Base-by-base conservation (phyloP, 805 yeast genomes). In the Spathaspora boniae region DNA sequence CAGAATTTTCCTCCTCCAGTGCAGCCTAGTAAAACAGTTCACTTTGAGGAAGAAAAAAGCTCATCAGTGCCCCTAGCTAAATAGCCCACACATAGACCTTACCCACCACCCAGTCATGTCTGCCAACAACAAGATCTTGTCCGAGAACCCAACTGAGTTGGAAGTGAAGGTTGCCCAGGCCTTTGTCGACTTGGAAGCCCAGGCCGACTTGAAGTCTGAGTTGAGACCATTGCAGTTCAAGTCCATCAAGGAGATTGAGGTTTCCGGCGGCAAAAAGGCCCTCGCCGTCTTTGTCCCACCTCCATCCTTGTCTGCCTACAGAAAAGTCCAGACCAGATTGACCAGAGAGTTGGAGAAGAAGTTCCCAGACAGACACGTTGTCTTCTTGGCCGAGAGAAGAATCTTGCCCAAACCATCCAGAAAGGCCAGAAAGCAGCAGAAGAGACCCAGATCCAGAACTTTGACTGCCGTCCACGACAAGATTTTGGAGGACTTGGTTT, bases 381-480 rank as follows among this genome's bases (percentile, higher is more conserved):
- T 93, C 61, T 87, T 91, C 87, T 82, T 91, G 68, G 98, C 97
- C 68, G 98, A 91, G 81, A 87, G 98, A 80, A 87, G 96, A 78
- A 93, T 91, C 77, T 80, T 93, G 68, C 96, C 98, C 77, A 91
- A 87, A 82, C 97, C 98, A 71, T 86, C 94, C 64, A 88, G 98
- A 78, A 76, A 82, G 65, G 78, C 96, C 47, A 86, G 88, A 80
- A 86, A 82, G 72, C 74, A 70, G 62, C 98, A 93, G 79, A 89
- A 93, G 89, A 89, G 98, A 82, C 98, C 98, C 72, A 87, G 96
- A 80, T 89, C 98, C 62, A 88, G 98, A 85, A 91, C 98, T 65
- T 80, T 93, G 72, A 82, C 96, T 58, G 88, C 97, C 66, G 98
- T 91, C 56, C 98, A 91, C 75, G 98, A 93, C 77, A 86, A 87